These are phyloP conservation scores for Rhodosporidiobolus sp. DNA, from an alignment of 768 basidiomycete genomes.

Conservation along the genomic window DNA sequence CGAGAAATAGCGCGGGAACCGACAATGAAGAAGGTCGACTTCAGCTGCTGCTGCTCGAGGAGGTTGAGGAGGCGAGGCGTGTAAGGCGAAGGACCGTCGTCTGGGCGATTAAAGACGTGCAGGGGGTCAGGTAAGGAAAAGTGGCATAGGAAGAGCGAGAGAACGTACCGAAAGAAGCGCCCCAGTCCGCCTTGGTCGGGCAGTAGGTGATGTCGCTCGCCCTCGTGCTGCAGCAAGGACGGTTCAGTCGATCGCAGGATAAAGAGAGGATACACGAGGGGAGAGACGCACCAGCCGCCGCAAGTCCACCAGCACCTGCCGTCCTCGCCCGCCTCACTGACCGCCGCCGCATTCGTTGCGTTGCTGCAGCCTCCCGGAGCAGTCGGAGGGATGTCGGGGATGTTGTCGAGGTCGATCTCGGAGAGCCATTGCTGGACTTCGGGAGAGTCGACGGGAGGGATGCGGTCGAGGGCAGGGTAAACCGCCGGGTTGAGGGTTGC, in stretches of 20 bases:
- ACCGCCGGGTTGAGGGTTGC: constrained; percentile 52
- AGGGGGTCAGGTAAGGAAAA: neutral
- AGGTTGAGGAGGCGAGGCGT: constrained; percentile 71
- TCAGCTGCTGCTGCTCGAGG: constrained; percentile 62
- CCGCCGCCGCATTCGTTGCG: constrained; percentile 52
- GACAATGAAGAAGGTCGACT: constrained; percentile 82
- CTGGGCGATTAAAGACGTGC: constrained; percentile 59
- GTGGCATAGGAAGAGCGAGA: neutral
- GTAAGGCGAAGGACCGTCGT: constrained; percentile 76
- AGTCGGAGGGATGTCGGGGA: constrained; percentile 66
- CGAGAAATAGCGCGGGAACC: constrained; percentile 76
- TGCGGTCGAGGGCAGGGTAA: constrained; percentile 65
- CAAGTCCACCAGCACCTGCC: constrained; percentile 87
- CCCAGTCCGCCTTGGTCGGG: constrained; percentile 62
- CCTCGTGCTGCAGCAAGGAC: constrained; percentile 71
- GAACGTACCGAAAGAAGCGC: constrained; percentile 51
- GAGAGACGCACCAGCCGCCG: constrained; percentile 66
- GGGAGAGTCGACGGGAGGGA: constrained; percentile 61
- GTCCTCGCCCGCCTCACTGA: constrained; percentile 59
- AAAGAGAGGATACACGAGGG: constrained; percentile 42
- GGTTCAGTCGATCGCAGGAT: constrained; percentile 63
- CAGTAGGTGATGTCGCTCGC: constrained; percentile 71
- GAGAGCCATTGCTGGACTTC: constrained; percentile 73
- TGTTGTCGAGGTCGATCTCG: constrained; percentile 62
- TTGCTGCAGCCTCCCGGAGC: constrained; percentile 65